Percentiles rank a stretch among this genome's conserved stretches.
Evolutionary conservation across 208 protist species (phyloP).

Genomic region (Trypanosoma cruzi): DNA sequence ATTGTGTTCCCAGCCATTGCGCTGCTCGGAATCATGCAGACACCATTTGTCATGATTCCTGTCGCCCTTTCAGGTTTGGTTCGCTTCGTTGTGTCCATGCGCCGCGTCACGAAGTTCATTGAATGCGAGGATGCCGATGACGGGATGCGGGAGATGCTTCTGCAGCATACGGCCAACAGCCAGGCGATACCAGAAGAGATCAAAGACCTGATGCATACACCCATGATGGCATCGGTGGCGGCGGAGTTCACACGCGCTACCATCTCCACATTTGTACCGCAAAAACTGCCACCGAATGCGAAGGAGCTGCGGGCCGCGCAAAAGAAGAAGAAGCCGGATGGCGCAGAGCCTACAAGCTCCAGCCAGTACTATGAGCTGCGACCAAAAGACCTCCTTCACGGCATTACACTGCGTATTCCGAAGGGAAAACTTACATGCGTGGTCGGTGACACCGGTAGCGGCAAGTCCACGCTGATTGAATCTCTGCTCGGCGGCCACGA

Average conservation of each 20-base stretch:
- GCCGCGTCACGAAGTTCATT: constrained; percentile 75
- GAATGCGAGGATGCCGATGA: constrained; percentile 41
- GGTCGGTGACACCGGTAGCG: constrained; percentile 76
- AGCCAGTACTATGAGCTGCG: constrained; percentile 36
- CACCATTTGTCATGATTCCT: constrained; percentile 82
- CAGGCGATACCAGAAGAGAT: background rate
- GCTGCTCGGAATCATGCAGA: constrained; percentile 75
- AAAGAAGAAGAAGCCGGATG: constrained; percentile 2
- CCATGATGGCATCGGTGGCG: constrained; percentile 1
- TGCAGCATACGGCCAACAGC: background rate
- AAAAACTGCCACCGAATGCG: constrained; percentile 17
- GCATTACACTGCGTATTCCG: constrained; percentile 52
- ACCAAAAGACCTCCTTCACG: constrained; percentile 40
- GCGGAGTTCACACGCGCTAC: constrained; percentile 19
- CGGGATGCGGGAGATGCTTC: background rate
- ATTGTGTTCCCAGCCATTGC: constrained; percentile 84
- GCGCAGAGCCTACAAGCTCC: background rate
- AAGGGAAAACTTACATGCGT: constrained; percentile 64
- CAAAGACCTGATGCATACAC: background rate
- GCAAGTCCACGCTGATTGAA: constrained; percentile 74
- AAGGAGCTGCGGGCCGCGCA: background rate
- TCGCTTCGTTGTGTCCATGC: constrained; percentile 75
- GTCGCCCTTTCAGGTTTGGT: constrained; percentile 55
- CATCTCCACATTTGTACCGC: constrained; percentile 17
- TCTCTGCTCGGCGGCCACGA: constrained; percentile 46